Conservation (phyloP, 805 yeast genomes). For the Metschnikowia dekortorum region DNA sequence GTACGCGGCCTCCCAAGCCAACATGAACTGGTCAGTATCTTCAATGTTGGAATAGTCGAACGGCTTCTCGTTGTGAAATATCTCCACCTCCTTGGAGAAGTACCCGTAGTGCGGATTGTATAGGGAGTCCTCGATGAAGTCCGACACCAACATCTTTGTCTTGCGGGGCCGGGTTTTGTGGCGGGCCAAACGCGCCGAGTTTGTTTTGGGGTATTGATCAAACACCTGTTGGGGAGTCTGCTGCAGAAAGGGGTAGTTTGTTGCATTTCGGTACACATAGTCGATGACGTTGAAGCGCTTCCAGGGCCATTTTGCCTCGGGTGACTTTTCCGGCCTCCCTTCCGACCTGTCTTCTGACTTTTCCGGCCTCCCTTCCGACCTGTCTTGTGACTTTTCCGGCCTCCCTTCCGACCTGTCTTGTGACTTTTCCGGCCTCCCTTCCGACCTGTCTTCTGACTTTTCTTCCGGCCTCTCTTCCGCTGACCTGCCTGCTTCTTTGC, state of each 20-base stretch:
- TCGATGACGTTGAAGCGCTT: conserved; percentile 27
- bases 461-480: too few species aligned
- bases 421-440: too few species aligned
- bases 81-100: conserved; percentile 72
- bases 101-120: conserved; percentile 83
- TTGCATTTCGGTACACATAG: conserved; percentile 35
- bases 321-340: too few species aligned
- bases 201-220: conserved; percentile 32
- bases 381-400: too few species aligned
- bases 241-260: conserved; percentile 39
- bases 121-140: conserved; percentile 79
- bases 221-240: conserved; percentile 38
- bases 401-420: too few species aligned
- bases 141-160: conserved; percentile 69
- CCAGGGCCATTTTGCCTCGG: background rate
- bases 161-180: conserved; percentile 49
- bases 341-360: too few species aligned
- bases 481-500: too few species aligned
- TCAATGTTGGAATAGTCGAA: conserved; percentile 54
- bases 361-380: too few species aligned
- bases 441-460: too few species aligned
- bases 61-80: conserved; percentile 63
- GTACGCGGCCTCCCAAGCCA: conserved; percentile 62
- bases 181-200: conserved; percentile 28
- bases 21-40: conserved; percentile 68